These are phyloP conservation scores for Xanthoconium stramineum DNA, from an alignment of 768 basidiomycete species.

Conservation along the genomic window DNA sequence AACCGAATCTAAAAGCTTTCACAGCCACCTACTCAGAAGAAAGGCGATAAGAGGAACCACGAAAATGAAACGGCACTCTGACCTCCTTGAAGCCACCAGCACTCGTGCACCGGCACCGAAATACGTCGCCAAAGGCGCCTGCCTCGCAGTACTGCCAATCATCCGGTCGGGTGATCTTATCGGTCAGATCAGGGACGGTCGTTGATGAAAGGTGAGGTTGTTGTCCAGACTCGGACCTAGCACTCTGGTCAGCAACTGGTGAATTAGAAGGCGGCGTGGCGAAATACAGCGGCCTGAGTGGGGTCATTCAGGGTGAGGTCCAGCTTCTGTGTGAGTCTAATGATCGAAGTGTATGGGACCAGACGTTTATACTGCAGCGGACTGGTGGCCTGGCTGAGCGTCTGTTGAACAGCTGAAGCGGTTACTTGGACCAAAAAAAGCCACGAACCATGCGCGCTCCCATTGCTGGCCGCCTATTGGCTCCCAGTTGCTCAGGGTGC, in stretches of 20 bases:
- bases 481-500: too few relatives aligned
- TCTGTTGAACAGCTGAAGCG: too few relatives aligned
- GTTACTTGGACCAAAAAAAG: too few relatives aligned
- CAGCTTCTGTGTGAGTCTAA: too few relatives aligned
- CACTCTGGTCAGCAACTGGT: not conserved
- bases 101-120: not conserved
- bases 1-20: constrained; percentile 7
- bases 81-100: constrained; percentile 1
- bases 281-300: not conserved
- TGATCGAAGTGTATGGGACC: too few relatives aligned
- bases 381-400: too few relatives aligned
- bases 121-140: constrained; percentile 8
- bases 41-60: not conserved
- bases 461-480: too few relatives aligned
- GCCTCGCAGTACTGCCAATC: not conserved
- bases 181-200: not conserved
- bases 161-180: not conserved
- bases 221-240: not conserved
- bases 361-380: too few relatives aligned
- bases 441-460: too few relatives aligned
- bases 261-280: not conserved
- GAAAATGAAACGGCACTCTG: not conserved
- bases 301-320: not conserved
- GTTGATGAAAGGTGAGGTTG: not conserved
- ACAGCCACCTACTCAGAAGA: constrained; percentile 3